Percentiles rank a stretch among this genome's conserved stretches.
Conservation (phyloP, 2,329 filamentous ascomycete genomes). For the Paecilomyces sp. region DNA sequence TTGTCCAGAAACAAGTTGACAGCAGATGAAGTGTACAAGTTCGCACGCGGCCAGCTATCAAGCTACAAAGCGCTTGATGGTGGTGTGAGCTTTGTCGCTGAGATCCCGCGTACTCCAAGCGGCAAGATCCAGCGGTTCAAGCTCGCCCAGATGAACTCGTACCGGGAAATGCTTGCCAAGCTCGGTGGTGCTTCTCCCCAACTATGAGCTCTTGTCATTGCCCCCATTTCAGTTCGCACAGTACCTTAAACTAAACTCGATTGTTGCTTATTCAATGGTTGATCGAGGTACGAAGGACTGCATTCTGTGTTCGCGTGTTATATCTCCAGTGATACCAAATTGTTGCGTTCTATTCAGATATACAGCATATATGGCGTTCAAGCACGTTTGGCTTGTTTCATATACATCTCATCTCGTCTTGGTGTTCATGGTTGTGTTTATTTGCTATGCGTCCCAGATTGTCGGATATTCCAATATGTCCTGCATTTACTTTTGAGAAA, state of each 20-base stretch:
- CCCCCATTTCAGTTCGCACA: not conserved
- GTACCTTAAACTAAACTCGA: not conserved
- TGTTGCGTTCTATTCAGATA: not conserved
- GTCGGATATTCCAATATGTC: not conserved
- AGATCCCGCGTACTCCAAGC: slow-evolving; percentile 43
- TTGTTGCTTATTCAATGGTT: too few species aligned
- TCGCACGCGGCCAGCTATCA: slow-evolving; percentile 33
- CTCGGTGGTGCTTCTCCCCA: not conserved
- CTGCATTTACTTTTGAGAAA: not conserved
- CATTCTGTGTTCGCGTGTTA: too few species aligned
- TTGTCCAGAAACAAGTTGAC: slow-evolving; percentile 17
- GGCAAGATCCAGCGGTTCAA: slow-evolving; percentile 44
- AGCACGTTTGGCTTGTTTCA: not conserved
- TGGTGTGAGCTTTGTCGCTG: slow-evolving; percentile 42
- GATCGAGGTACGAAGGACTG: too few species aligned
- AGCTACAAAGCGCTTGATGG: slow-evolving; percentile 44
- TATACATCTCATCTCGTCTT: not conserved
- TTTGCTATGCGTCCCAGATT: not conserved
- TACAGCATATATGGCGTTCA: not conserved
- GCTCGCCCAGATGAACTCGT: slow-evolving; percentile 31
- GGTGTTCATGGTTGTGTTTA: not conserved
- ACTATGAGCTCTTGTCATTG: not conserved
- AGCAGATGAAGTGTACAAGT: slow-evolving; percentile 37
- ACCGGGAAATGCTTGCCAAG: slow-evolving; percentile 21
- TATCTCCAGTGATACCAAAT: not conserved